Conservation (phyloP, 495 filamentous ascomycete species). For the Neurospora intermedia region DNA sequence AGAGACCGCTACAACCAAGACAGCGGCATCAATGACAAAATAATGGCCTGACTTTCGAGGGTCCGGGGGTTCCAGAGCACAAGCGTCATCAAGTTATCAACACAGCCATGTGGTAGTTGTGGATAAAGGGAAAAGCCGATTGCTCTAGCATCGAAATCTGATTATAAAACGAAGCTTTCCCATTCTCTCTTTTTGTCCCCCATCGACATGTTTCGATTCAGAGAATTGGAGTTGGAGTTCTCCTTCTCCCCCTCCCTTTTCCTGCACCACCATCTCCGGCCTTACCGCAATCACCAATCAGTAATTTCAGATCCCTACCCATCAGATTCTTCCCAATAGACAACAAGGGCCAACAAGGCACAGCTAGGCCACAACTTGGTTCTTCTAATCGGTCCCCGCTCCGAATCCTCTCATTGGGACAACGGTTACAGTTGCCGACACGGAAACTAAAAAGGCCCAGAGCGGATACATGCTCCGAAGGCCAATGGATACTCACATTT, state of each 20-base stretch:
- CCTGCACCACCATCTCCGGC: background rate
- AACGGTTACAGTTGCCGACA: background rate
- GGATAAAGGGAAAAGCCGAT: background rate
- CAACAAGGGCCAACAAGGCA: background rate
- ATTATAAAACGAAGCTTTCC: background rate
- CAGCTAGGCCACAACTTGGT: background rate
- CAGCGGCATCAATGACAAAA: conserved; percentile 5
- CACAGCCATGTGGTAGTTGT: background rate
- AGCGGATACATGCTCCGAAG: background rate
- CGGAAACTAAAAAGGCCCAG: background rate
- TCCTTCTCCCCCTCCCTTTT: background rate
- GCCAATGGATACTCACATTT: background rate
- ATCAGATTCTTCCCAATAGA: background rate
- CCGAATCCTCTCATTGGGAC: background rate
- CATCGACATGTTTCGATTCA: background rate
- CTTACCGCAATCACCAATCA: background rate
- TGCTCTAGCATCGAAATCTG: background rate
- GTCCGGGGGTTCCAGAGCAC: background rate
- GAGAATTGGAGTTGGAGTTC: background rate
- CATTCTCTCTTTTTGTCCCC: no score
- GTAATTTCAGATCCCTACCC: background rate
- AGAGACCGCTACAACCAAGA: background rate
- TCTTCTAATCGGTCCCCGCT: background rate
- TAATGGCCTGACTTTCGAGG: conserved; percentile 8
- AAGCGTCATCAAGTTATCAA: background rate